Percentiles rank a stretch among this genome's conserved stretches.
Evolutionary conservation across 73 alveolate genomes (phyloP).

Genomic region (Paramecium octaurelia): DNA sequence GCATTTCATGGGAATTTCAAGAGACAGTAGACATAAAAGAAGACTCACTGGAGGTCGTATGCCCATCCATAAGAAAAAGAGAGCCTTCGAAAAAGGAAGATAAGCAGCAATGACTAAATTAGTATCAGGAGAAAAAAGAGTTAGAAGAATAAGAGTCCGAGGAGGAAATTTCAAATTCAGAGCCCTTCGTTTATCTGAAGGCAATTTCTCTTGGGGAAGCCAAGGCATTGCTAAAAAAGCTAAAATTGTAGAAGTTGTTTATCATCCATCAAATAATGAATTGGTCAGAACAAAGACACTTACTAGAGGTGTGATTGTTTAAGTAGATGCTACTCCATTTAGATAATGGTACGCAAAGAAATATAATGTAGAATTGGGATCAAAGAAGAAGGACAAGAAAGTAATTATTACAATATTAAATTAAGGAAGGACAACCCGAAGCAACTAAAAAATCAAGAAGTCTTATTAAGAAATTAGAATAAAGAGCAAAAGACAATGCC

Average conservation of each 20-base stretch:
- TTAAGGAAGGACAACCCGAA: slow-evolving; percentile 53
- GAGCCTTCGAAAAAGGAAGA: slow-evolving; percentile 97
- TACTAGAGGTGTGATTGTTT: slow-evolving; percentile 91
- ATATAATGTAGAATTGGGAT: slow-evolving; percentile 83
- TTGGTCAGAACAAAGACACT: slow-evolving; percentile 97
- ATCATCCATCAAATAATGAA: slow-evolving; percentile 98
- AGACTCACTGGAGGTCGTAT: slow-evolving; percentile 98
- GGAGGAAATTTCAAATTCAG: slow-evolving; percentile 94
- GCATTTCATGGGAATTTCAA: slow-evolving; percentile 89
- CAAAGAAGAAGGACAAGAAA: slow-evolving; percentile 67
- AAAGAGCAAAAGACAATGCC: slow-evolving; percentile 66
- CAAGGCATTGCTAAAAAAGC: slow-evolving; percentile 69
- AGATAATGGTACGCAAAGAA: slow-evolving; percentile 86
- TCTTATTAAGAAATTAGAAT: slow-evolving; percentile 70
- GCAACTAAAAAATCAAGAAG: slow-evolving; percentile 69
- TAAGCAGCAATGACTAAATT: slow-evolving; percentile 90
- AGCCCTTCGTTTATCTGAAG: slow-evolving; percentile 90
- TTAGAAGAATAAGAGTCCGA: slow-evolving; percentile 79
- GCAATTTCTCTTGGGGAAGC: slow-evolving; percentile 95
- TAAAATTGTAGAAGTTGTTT: slow-evolving; percentile 91
- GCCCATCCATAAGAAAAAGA: slow-evolving; percentile 98
- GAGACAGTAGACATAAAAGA: slow-evolving; percentile 96
- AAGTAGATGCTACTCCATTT: slow-evolving; percentile 97
- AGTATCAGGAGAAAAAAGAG: slow-evolving; percentile 57
- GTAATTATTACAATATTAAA: neutral